These are phyloP conservation scores for Strigomonas galati DNA, from an alignment of 208 protist species.

Conservation along the genomic window DNA sequence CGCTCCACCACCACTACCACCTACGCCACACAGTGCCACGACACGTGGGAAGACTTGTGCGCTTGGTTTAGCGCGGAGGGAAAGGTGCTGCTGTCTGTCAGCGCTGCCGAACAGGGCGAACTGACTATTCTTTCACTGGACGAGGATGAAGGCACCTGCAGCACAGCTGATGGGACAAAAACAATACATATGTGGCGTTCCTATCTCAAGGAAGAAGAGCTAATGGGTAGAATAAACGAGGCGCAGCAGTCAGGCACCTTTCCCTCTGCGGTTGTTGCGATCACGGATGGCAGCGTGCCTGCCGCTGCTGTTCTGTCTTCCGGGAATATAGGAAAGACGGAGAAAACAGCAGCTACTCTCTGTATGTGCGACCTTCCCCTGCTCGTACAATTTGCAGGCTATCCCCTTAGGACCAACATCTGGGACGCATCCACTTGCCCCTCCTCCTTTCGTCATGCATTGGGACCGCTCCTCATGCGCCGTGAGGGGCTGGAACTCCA, in stretches of 20 bases:
- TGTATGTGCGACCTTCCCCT: background rate
- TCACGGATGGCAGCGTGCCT: background rate
- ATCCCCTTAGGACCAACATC: background rate
- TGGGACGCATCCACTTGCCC: no score
- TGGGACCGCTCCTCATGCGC: background rate
- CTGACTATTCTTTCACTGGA: background rate
- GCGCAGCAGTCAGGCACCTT: background rate
- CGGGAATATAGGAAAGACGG: background rate
- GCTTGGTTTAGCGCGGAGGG: background rate
- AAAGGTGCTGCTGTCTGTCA: background rate
- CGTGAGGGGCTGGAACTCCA: background rate
- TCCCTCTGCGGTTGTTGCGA: background rate
- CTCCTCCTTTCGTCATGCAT: background rate
- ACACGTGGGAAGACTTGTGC: background rate
- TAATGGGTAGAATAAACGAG: background rate
- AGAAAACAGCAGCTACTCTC: background rate
- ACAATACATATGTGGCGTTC: background rate
- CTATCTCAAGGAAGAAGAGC: background rate
- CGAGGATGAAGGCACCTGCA: background rate
- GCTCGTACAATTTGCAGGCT: background rate
- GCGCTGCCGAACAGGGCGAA: no score
- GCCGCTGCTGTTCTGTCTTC: background rate
- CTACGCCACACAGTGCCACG: background rate
- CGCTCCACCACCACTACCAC: background rate
- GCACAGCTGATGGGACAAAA: background rate